Evolutionary conservation across 176 grass and related monocot genomes (phyloP), one percentile per base, ranked within the genome.

Genomic region (Eleusine indica): DNA sequence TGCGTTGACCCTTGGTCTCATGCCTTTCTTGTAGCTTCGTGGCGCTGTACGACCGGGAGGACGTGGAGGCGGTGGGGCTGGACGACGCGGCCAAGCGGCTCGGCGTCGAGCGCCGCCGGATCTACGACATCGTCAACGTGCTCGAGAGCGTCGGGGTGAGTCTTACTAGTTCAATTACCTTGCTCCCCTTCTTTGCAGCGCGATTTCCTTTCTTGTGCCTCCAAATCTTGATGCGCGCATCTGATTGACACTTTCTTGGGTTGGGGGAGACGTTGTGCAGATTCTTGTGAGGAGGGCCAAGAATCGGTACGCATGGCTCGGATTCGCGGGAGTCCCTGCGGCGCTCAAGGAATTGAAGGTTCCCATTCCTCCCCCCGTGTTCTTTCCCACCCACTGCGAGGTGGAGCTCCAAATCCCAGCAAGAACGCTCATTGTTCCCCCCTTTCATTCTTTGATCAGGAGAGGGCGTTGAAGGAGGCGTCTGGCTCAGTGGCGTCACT

Each of bases 41-140:
- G 77, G 80, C 79, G 52, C 80, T 98, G 76, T 98, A 95, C 77
- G 85, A 95, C 83, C 86, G 87, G 76, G 93, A 89, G 0, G 86
- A 88, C 76, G 91, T 92, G 32, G 93, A 95, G 19, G 73, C 80
- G 41, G 85, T 98, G 68, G 85, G 87, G 81, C 87, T 98, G 60
- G 93, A 98, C 56, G 93, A 94, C 60, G 89, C 93, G 13, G 93
- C 96, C 6, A 86, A 72, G 83, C 72, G 91, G 60, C 89, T 98
- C 13, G 87, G 89, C 73, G 93, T 98, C n/a, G 96, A 98, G 85
- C 88, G 96, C 77, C 87, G 96, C 66, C 91, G 91, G 91, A 96
- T 98, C 93, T 98, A 98, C 70, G 91, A 98, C 78, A 98, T 98
- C n/a, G 96, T 98, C 75, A 98, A 96, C 17, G 91, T 98, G 12